A percentile compares a stretch with the other conserved stretches of the same genome.
Evolutionary conservation across 768 basidiomycete genomes (phyloP).

Genomic region (Rhodotorula babjevae): DNA sequence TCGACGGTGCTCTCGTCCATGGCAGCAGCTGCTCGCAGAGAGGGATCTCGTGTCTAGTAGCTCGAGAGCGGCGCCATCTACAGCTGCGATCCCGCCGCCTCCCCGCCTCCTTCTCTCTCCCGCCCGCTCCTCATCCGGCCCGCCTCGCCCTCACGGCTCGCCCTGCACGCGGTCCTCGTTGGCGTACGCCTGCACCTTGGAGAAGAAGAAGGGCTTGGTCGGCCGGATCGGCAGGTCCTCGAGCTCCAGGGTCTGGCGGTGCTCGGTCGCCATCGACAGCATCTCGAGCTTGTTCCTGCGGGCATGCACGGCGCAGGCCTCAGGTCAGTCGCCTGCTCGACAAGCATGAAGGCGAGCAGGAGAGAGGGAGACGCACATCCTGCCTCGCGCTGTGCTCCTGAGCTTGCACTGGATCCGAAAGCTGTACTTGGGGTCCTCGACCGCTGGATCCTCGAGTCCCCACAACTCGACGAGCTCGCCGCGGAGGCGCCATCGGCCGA

Average conservation of each 20-base stretch:
- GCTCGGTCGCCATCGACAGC: constrained; percentile 33
- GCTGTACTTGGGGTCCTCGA: constrained; percentile 21
- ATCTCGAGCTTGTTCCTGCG: constrained; percentile 43
- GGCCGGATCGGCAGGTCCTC: constrained; percentile 35
- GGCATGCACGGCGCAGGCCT: not conserved
- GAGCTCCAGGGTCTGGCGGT: constrained; percentile 34
- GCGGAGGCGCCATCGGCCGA: constrained; percentile 38
- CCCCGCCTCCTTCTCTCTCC: not conserved
- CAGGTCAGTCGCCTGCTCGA: not conserved
- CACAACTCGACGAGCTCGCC: constrained; percentile 35
- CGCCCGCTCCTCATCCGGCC: not conserved
- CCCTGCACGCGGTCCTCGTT: constrained; percentile 11
- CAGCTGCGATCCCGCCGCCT: too few species aligned
- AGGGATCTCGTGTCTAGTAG: too few species aligned
- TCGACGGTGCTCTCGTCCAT: too few species aligned
- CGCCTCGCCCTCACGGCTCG: not conserved
- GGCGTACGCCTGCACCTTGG: constrained; percentile 38
- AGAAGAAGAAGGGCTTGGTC: constrained; percentile 41
- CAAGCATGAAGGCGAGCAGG: too few species aligned
- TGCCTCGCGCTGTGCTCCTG: constrained; percentile 37
- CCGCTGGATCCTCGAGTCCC: constrained; percentile 32
- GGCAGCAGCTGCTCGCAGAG: too few species aligned
- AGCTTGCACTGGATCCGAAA: constrained; percentile 36
- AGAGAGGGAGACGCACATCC: constrained; percentile 28
- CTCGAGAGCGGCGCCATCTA: too few species aligned